Evolutionary conservation across 805 yeast species (phyloP).

Genomic region (Barnettozyma vustinii): DNA sequence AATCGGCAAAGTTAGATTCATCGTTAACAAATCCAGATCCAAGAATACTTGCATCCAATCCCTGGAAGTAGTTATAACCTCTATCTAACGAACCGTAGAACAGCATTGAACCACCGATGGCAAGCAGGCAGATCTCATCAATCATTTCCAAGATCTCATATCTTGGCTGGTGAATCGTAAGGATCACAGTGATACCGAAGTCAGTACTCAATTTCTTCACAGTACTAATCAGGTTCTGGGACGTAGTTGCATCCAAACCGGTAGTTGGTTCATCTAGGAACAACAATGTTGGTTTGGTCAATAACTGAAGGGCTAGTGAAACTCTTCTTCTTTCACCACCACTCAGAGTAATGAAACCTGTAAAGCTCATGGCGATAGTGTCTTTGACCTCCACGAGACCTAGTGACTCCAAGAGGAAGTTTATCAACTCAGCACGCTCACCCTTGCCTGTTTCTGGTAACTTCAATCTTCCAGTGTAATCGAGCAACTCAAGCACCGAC

Average conservation of each 20-base stretch:
- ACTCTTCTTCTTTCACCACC: conserved; percentile 84
- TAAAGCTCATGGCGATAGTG: conserved; percentile 38
- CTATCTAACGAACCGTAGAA: conserved; percentile 41
- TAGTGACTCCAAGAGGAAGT: conserved; percentile 54
- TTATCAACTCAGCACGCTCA: conserved; percentile 47
- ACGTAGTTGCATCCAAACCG: conserved; percentile 77
- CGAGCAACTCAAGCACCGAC: conserved; percentile 65
- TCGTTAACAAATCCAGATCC: conserved; percentile 26
- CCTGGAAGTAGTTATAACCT: conserved; percentile 46
- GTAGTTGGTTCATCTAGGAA: conserved; percentile 89
- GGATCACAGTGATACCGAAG: conserved; percentile 63
- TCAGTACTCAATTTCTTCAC: conserved; percentile 49
- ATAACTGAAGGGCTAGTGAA: conserved; percentile 73
- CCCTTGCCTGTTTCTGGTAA: conserved; percentile 41
- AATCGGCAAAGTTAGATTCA: conserved; percentile 54
- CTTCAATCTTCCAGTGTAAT: conserved; percentile 66
- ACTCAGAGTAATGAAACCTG: conserved; percentile 49
- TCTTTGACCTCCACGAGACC: conserved; percentile 62
- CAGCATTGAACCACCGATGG: conserved; percentile 53
- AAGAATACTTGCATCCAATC: conserved; percentile 41
- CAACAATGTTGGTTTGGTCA: conserved; percentile 69
- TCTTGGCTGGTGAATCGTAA: conserved; percentile 83
- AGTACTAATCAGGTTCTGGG: conserved; percentile 56
- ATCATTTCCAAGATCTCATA: conserved; percentile 66
- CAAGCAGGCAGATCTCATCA: conserved; percentile 61